These are phyloP conservation scores for Neopestalotiopsis sp. DNA, from an alignment of 2,329 filamentous ascomycete genomes.

Conservation along the genomic window DNA sequence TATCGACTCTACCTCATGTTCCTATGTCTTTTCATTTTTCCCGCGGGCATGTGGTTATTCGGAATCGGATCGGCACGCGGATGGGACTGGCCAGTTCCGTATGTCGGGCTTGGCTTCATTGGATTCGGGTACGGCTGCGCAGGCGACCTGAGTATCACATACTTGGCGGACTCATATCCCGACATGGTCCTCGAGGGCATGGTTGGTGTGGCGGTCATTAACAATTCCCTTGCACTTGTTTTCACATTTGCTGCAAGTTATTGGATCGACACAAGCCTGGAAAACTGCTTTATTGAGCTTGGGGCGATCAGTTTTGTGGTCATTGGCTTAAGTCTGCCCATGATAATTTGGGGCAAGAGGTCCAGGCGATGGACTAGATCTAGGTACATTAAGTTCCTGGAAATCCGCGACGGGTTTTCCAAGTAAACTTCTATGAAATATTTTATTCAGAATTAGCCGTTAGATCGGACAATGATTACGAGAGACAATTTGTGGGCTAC, in stretches of 20 bases:
- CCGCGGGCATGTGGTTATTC: conserved; percentile 57
- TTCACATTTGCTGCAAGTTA: conserved; percentile 57
- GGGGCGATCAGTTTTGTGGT: conserved; percentile 57
- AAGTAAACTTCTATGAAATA: neutral
- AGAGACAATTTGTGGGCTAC: too few species aligned
- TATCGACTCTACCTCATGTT: conserved; percentile 58
- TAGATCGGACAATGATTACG: too few species aligned
- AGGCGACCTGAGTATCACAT: conserved; percentile 60
- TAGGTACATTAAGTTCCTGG: conserved; percentile 52
- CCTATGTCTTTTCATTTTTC: conserved; percentile 54
- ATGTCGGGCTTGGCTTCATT: conserved; percentile 61
- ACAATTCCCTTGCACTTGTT: conserved; percentile 59
- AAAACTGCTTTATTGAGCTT: conserved; percentile 57
- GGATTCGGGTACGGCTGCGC: conserved; percentile 66
- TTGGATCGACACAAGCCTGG: conserved; percentile 54
- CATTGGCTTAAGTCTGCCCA: conserved; percentile 55
- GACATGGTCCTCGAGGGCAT: conserved; percentile 64
- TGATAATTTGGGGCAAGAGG: conserved; percentile 60
- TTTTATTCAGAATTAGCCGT: too few species aligned
- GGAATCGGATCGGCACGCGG: conserved; percentile 56
- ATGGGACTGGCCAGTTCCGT: conserved; percentile 59
- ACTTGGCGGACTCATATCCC: conserved; percentile 60
- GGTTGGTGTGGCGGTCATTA: conserved; percentile 63
- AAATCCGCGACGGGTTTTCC: conserved; percentile 48
- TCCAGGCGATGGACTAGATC: conserved; percentile 52